Percentiles rank a stretch among this genome's conserved stretches.
Evolutionary conservation across 345 rosid species (phyloP).

Genomic region (Melaleuca quinquenervia): DNA sequence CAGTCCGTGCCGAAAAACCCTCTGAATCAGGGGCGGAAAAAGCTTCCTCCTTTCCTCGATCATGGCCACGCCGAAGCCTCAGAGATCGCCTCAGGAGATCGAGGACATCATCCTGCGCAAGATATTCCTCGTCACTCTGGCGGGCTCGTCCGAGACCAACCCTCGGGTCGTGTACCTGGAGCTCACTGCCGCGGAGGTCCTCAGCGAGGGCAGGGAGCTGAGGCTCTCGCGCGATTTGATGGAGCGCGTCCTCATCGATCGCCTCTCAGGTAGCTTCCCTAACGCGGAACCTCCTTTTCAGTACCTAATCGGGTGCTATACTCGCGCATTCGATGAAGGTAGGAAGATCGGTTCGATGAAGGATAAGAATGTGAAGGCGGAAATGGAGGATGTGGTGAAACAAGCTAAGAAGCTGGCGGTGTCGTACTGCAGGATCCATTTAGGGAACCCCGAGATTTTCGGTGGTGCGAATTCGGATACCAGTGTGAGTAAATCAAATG

Average conservation of each 20-base stretch:
- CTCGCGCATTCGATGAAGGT: slow-evolving; percentile 68
- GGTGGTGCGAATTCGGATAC: slow-evolving; percentile 4
- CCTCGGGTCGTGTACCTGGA: slow-evolving; percentile 54
- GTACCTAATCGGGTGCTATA: slow-evolving; percentile 69
- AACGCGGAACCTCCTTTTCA: slow-evolving; percentile 46
- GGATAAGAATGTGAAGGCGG: slow-evolving; percentile 53
- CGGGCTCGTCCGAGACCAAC: slow-evolving; percentile 30
- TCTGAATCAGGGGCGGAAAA: not conserved
- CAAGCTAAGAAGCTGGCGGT: slow-evolving; percentile 63
- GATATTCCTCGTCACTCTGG: slow-evolving; percentile 55
- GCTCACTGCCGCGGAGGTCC: slow-evolving; percentile 85
- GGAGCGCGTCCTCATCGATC: slow-evolving; percentile 76
- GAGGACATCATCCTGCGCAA: slow-evolving; percentile 90
- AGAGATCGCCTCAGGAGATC: slow-evolving; percentile 60
- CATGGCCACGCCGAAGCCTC: slow-evolving; percentile 58
- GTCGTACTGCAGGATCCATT: slow-evolving; percentile 68
- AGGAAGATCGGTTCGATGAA: slow-evolving; percentile 80
- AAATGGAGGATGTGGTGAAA: slow-evolving; percentile 50
- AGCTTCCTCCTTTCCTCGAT: not conserved
- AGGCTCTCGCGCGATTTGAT: slow-evolving; percentile 58
- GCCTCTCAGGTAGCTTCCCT: slow-evolving; percentile 62
- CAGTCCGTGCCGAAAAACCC: not conserved
- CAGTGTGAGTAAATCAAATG: slow-evolving; percentile 12
- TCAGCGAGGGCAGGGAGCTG: slow-evolving; percentile 76
- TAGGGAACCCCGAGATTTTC: slow-evolving; percentile 71